Evolutionary conservation across 2,329 filamentous ascomycete species (phyloP).

Genomic region (Cytospora chrysosperma): DNA sequence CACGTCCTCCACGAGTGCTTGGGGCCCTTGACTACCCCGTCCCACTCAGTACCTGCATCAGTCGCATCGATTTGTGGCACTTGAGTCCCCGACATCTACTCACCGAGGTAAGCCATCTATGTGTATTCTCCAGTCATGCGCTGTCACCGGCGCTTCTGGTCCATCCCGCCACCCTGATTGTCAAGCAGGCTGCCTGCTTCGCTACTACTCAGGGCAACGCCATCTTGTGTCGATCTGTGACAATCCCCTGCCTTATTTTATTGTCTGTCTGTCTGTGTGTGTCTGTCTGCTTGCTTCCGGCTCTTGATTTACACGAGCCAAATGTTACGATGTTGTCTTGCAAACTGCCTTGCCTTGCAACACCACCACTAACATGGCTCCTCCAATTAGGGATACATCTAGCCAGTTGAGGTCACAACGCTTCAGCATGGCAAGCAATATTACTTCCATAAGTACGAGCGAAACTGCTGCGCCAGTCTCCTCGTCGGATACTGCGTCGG

Average conservation of each 20-base stretch:
- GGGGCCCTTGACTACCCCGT: conserved; percentile 6
- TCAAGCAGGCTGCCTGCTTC: conserved; percentile 5
- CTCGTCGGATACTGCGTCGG: conserved; percentile 15
- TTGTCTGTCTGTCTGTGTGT: conserved; percentile 5
- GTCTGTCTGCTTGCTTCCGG: too few species aligned
- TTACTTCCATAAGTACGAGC: conserved; percentile 22
- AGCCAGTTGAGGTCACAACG: conserved; percentile 8
- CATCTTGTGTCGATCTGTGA: conserved; percentile 11
- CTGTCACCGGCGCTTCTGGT: conserved; percentile 16
- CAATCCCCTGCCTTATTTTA: background rate
- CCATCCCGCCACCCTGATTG: conserved; percentile 1
- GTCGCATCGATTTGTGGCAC: conserved; percentile 11
- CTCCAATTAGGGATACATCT: conserved; percentile 17
- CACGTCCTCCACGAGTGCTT: conserved; percentile 19
- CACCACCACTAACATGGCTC: conserved; percentile 24
- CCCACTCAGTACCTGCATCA: conserved; percentile 19
- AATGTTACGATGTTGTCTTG: conserved; percentile 10
- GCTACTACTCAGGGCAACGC: background rate
- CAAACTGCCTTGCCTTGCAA: background rate
- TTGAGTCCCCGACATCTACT: conserved; percentile 9
- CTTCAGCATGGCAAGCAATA: conserved; percentile 24
- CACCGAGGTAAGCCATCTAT: conserved; percentile 18
- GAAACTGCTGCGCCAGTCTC: conserved; percentile 17
- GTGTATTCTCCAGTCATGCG: conserved; percentile 4
- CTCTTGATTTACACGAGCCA: background rate